Evolutionary conservation across 169 alveolate genomes (phyloP), one percentile per base, ranked within the genome.

Genomic region (Condylostoma magnum): DNA sequence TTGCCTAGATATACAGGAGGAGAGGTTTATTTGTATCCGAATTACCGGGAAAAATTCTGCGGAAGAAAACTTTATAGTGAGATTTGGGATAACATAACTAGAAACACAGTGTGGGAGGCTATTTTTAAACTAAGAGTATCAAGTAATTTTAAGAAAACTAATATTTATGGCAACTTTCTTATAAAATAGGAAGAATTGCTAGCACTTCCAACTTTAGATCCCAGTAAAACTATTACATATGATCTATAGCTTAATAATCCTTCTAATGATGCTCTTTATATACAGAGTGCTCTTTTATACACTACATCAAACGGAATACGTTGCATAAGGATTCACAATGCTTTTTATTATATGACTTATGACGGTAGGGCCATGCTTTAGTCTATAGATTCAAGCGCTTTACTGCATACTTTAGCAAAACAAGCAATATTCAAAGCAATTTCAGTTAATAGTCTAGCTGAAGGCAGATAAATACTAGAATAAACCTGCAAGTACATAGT

Each of bases 241-340:
- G 87, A 69, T 56, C 43, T 78, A 6, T 72, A 80, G 38, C 38
- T 80, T 41, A 46, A 41, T 4, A 36, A 69, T n/a, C 75, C 76
- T 0, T 43, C 66, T 20, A 92, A 84, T 70, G 87, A 93, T 1
- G 87, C 92, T 30, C 91, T 97, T 6, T 97, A 91, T 79, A 79
- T 98, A 3, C 99, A 98, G 82, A 94, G 98, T 36, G 99, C 99
- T 27, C 75, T 98, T 71, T 82, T 98, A 44, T 98, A 97, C 83
- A 97, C 99, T 8, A 92, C 94, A 55, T 92, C 98, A 22, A 95
- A 93, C 51, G 99, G 99, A 10, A 99, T 96, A 75, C 94, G 99
- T 66, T 90, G 99, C 65, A 97, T 98, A 8, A 89, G 99, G 38
- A 96, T 97, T 65, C 99, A 96, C 80, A 98, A 98, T 37, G 80